A percentile compares a stretch with the other conserved stretches of the same genome.
Evolutionary conservation across 2,329 filamentous ascomycete genomes (phyloP).

Genomic region (Ophiostoma perfectum): DNA sequence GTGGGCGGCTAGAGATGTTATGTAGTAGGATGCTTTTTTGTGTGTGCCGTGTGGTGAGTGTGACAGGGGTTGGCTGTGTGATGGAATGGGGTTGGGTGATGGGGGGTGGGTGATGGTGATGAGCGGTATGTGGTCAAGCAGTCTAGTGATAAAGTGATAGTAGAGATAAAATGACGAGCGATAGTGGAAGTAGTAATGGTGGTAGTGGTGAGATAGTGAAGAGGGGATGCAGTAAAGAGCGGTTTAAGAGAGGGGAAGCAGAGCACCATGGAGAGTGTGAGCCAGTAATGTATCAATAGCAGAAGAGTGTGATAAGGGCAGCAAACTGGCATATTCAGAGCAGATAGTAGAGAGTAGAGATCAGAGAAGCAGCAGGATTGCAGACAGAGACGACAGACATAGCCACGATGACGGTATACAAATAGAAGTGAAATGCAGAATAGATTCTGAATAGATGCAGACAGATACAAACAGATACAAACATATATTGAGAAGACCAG

Average conservation of each 20-base stretch:
- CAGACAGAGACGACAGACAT: not conserved
- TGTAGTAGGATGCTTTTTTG: conserved; percentile 36
- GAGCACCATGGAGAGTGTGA: not conserved
- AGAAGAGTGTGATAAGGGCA: not conserved
- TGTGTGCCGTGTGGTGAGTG: not conserved
- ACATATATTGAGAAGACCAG: too few relatives aligned
- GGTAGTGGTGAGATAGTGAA: not conserved
- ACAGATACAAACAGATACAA: not conserved
- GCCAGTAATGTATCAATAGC: not conserved
- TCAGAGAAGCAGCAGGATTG: not conserved
- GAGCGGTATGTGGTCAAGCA: not conserved
- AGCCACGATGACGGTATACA: too few relatives aligned
- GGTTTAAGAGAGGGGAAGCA: not conserved
- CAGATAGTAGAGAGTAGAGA: not conserved
- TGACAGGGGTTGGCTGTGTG: conserved; percentile 14
- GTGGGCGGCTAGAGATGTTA: conserved; percentile 46
- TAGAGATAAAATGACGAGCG: not conserved
- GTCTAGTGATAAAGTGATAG: not conserved
- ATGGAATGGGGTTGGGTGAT: conserved; percentile 3
- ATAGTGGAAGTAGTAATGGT: not conserved
- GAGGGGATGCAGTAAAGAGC: not conserved
- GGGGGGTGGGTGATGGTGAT: conserved; percentile 11
- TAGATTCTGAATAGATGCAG: not conserved
- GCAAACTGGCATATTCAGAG: not conserved
- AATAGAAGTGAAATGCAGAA: too few relatives aligned